Conservation (phyloP, 129 eudicot species). For the Tagetes patula region DNA sequence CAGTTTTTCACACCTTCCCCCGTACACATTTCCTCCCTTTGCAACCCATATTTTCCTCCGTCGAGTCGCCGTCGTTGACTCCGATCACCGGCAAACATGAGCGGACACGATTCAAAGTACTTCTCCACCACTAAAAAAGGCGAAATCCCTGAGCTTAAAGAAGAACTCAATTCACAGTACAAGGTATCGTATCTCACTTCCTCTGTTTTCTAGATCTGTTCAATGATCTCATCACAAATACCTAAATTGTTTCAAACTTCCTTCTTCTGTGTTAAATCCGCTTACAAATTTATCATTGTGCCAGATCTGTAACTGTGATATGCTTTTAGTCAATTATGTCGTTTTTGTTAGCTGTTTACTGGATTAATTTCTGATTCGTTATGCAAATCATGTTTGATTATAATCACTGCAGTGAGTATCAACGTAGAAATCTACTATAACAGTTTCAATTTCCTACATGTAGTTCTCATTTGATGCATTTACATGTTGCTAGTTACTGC, state of each 20-base stretch:
- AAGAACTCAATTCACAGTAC: slow-evolving; percentile 98
- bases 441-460: slow-evolving; percentile 5
- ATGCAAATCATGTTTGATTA: background rate
- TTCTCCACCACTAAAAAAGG: slow-evolving; percentile 98
- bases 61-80: slow-evolving; percentile 27
- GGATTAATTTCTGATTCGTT: slow-evolving; percentile 1
- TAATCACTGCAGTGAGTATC: background rate
- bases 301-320: slow-evolving; percentile 28
- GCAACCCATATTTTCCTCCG: slow-evolving; percentile 23
- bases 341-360: slow-evolving; percentile 9
- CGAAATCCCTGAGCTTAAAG: slow-evolving; percentile 96
- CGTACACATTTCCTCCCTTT: background rate
- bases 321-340: slow-evolving; percentile 1
- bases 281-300: slow-evolving; percentile 1
- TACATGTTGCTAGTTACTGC: background rate
- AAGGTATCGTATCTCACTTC: slow-evolving; percentile 45
- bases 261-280: slow-evolving; percentile 12
- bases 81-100: slow-evolving; percentile 52
- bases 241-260: background rate
- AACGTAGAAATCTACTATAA: background rate
- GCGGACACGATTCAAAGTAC: slow-evolving; percentile 98
- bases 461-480: slow-evolving; percentile 5
- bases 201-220: background rate
- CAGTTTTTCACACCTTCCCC: slow-evolving; percentile 1
- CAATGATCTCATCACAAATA: slow-evolving; percentile 14